Conservation (phyloP, 2,329 filamentous ascomycete genomes). For the Escovopsis sp. region DNA sequence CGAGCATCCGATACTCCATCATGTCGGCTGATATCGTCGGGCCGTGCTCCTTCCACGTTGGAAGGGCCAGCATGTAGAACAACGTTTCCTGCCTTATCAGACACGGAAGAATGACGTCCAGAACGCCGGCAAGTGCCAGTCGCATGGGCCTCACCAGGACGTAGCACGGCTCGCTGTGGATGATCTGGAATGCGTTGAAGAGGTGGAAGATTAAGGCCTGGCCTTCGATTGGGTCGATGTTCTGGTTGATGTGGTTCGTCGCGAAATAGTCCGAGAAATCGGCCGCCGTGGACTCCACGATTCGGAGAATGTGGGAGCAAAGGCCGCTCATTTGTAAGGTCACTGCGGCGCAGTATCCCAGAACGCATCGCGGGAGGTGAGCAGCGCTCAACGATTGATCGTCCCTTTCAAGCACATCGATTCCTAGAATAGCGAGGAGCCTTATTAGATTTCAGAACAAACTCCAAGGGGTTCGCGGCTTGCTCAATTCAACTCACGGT, state of each 20-base stretch:
- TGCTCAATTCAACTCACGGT: slow-evolving; percentile 12
- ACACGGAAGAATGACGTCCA: slow-evolving; percentile 13
- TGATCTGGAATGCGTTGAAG: slow-evolving; percentile 15
- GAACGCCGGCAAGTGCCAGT: slow-evolving; percentile 16
- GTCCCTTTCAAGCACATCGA: slow-evolving; percentile 16
- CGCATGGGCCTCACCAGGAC: slow-evolving; percentile 18
- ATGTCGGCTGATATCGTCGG: slow-evolving; percentile 14
- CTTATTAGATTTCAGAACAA: background rate
- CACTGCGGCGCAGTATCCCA: slow-evolving; percentile 19
- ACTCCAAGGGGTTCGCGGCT: background rate
- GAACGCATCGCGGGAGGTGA: slow-evolving; percentile 18
- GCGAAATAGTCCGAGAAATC: slow-evolving; percentile 11
- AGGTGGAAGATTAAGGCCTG: slow-evolving; percentile 13
- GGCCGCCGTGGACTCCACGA: slow-evolving; percentile 13
- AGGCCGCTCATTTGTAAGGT: slow-evolving; percentile 16
- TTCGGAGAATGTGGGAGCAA: slow-evolving; percentile 13
- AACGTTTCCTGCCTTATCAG: slow-evolving; percentile 13
- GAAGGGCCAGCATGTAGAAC: slow-evolving; percentile 11
- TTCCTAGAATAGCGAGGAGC: slow-evolving; percentile 7
- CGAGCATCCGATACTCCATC: slow-evolving; percentile 12
- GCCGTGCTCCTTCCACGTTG: slow-evolving; percentile 12
- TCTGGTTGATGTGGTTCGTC: slow-evolving; percentile 5
- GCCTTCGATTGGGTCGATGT: slow-evolving; percentile 10
- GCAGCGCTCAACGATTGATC: slow-evolving; percentile 10
- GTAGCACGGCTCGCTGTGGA: slow-evolving; percentile 11